phyloP scores from a whole-genome alignment of 768 basidiomycete genomes.

The Pleurotus cornucopiae region DNA sequence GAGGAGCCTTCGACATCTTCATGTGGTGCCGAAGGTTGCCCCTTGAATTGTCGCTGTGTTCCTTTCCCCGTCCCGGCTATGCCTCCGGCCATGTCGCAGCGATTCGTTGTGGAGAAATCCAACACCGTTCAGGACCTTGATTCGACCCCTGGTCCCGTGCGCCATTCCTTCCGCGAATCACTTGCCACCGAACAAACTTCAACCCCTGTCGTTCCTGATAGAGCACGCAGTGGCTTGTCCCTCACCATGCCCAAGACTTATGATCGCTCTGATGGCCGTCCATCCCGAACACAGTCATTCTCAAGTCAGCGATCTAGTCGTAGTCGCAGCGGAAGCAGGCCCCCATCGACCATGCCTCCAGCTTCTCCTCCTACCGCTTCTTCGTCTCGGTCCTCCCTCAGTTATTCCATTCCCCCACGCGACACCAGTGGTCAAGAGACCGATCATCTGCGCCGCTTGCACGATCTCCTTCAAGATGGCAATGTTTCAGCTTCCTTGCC shows the following conservation, averaged over 20 bases:
- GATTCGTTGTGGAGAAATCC: neutral
- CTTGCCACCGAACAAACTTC: neutral
- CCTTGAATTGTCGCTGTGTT: slow-evolving; percentile 7
- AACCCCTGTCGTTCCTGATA: neutral
- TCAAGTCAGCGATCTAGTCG: slow-evolving; percentile 15
- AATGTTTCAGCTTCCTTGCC: slow-evolving; percentile 40
- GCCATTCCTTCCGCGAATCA: neutral
- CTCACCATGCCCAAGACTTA: slow-evolving; percentile 4
- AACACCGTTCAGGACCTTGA: neutral
- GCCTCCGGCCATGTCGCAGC: slow-evolving; percentile 8
- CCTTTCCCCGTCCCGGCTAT: slow-evolving; percentile 5
- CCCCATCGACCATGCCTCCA: slow-evolving; percentile 13
- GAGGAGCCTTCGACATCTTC: neutral
- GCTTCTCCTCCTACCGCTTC: slow-evolving; percentile 8
- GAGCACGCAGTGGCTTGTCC: slow-evolving; percentile 2
- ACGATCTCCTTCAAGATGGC: slow-evolving; percentile 43
- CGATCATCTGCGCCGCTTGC: slow-evolving; percentile 33
- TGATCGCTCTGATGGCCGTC: slow-evolving; percentile 5
- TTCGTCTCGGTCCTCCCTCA: slow-evolving; percentile 18
- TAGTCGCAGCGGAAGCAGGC: slow-evolving; percentile 1
- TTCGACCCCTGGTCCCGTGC: neutral
- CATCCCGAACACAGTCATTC: slow-evolving; percentile 18
- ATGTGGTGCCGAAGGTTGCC: slow-evolving; percentile 18
- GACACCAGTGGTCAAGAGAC: slow-evolving; percentile 21
- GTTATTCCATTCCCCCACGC: slow-evolving; percentile 16